Evolutionary conservation across 2,329 filamentous ascomycete species (phyloP).

Genomic region (Juglanconis oblonga): DNA sequence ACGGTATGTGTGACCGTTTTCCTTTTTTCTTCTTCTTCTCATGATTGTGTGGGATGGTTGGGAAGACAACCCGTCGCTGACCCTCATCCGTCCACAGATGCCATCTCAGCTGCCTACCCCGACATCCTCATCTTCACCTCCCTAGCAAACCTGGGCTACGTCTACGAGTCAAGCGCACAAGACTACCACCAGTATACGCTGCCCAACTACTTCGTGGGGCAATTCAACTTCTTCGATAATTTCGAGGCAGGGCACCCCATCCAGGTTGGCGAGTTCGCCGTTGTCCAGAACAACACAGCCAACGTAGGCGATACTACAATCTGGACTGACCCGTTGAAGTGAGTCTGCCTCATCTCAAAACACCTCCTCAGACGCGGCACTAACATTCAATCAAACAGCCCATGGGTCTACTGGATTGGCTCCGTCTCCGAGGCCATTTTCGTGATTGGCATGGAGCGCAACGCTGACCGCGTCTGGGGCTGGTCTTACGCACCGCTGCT

Average conservation of each 20-base stretch:
- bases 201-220: constrained; percentile 30
- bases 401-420: constrained; percentile 53
- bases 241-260: constrained; percentile 31
- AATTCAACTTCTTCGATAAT: constrained; percentile 38
- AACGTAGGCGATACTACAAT: constrained; percentile 13
- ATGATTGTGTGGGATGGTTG: constrained; percentile 41
- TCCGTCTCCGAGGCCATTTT: constrained; percentile 57
- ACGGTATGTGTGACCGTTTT: constrained; percentile 26
- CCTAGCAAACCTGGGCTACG: constrained; percentile 5
- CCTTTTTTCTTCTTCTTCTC: not conserved
- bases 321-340: constrained; percentile 12
- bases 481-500: constrained; percentile 13
- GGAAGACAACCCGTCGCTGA: constrained; percentile 24
- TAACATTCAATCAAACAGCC: constrained; percentile 17
- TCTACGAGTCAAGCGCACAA: constrained; percentile 25
- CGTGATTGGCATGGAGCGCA: constrained; percentile 51
- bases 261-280: constrained; percentile 35
- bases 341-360: not conserved
- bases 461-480: constrained; percentile 24
- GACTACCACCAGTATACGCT: constrained; percentile 33
- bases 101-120: constrained; percentile 20
- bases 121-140: constrained; percentile 16
- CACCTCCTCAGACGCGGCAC: not conserved
- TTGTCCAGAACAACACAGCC: constrained; percentile 29
- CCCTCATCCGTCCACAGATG: not conserved